Evolutionary conservation across 2,329 filamentous ascomycete species (phyloP).

Genomic region (Onygenales sp.): DNA sequence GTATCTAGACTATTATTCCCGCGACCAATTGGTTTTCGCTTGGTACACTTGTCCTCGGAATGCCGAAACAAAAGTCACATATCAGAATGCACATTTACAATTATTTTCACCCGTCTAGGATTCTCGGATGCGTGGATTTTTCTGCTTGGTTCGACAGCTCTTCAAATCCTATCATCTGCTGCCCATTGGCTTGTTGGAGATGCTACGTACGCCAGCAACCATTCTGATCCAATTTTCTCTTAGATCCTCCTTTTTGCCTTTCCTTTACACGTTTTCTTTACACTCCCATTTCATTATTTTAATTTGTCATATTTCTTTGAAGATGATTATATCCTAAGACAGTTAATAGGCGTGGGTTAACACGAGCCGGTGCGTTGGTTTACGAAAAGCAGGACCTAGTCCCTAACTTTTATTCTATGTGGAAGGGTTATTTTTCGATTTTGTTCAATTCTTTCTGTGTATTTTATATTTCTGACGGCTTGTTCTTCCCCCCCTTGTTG

Average conservation of each 20-base stretch:
- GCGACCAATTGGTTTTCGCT: conserved; percentile 2
- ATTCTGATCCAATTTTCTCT: conserved; percentile 11
- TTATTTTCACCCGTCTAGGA: conserved; percentile 16
- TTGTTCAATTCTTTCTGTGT: conserved; percentile 1
- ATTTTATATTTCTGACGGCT: neutral
- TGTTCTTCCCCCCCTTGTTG: no score
- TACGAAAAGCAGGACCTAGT: conserved; percentile 12
- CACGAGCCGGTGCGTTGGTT: conserved; percentile 18
- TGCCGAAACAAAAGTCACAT: conserved; percentile 5
- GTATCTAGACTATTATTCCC: conserved; percentile 1
- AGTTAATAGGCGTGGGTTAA: conserved; percentile 15
- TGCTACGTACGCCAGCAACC: conserved; percentile 10
- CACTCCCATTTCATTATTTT: conserved; percentile 18
- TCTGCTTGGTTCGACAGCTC: conserved; percentile 13
- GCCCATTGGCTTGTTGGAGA: conserved; percentile 15
- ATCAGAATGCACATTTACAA: conserved; percentile 14
- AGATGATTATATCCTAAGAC: conserved; percentile 16
- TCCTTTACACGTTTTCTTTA: conserved; percentile 10
- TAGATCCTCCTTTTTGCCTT: conserved; percentile 18
- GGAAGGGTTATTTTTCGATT: conserved; percentile 6
- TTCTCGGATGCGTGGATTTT: conserved; percentile 15
- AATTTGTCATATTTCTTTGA: conserved; percentile 20
- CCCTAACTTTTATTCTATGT: conserved; percentile 5
- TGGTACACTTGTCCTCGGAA: neutral
- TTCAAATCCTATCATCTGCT: conserved; percentile 16